These are phyloP conservation scores for Udeniomyces megalosporus DNA, from an alignment of 768 basidiomycete genomes.

Conservation along the genomic window DNA sequence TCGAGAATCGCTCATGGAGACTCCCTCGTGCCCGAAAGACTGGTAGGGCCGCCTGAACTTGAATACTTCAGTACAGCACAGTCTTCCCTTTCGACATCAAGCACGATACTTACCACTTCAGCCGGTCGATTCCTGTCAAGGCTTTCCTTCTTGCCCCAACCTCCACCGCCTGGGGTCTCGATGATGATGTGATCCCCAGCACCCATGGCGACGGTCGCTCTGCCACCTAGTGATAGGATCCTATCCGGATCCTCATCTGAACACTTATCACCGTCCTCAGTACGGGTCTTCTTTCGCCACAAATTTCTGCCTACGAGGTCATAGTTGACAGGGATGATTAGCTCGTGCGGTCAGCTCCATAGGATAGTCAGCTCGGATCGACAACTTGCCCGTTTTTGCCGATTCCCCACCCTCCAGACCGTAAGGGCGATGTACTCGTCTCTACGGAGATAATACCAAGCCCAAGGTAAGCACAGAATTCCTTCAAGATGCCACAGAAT, in stretches of 20 bases:
- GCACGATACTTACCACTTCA: no score
- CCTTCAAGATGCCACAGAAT: neutral
- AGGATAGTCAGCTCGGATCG: no score
- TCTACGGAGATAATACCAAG: constrained; percentile 31
- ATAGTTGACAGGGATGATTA: no score
- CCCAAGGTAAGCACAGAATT: neutral
- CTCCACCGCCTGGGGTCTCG: constrained; percentile 82
- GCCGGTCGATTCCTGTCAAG: no score
- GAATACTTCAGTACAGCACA: no score
- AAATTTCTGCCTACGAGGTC: constrained; percentile 52
- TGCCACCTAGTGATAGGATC: constrained; percentile 45
- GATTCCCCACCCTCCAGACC: constrained; percentile 64
- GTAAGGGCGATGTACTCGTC: constrained; percentile 71
- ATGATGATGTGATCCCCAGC: constrained; percentile 66
- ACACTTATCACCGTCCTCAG: neutral
- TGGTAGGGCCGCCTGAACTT: no score
- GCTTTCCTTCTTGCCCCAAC: constrained; percentile 45
- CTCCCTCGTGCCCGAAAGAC: no score
- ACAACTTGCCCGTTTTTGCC: constrained; percentile 30
- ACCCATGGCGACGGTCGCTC: constrained; percentile 73
- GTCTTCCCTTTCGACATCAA: no score
- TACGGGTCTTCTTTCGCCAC: constrained; percentile 43
- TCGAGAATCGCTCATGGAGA: no score
- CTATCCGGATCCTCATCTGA: constrained; percentile 43
- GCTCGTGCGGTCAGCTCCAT: no score